Evolutionary conservation across 2,329 filamentous ascomycete species (phyloP).

Genomic region (Sordariomycetes sp.): DNA sequence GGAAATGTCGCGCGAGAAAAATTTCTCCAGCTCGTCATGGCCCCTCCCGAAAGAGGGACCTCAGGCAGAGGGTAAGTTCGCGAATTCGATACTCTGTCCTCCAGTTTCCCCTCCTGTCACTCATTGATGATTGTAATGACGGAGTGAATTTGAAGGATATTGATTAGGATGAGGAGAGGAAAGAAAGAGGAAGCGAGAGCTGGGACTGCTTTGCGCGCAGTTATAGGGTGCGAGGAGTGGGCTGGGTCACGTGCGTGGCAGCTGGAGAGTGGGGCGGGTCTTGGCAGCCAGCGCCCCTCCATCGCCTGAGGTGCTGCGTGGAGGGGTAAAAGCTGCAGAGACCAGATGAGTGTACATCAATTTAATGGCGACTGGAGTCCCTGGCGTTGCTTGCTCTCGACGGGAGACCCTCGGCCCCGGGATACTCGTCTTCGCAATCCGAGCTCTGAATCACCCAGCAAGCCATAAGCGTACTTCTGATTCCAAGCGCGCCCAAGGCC

Average conservation of each 20-base stretch:
- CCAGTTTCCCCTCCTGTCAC: slow-evolving; percentile 61
- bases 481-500: no score
- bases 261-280: no score
- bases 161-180: slow-evolving; percentile 15
- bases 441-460: no score
- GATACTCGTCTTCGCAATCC: no score
- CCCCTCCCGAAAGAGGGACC: slow-evolving; percentile 18
- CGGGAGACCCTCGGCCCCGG: no score
- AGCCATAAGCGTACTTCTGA: no score
- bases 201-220: not conserved
- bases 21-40: slow-evolving; percentile 20
- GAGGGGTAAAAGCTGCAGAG: no score
- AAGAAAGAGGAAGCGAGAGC: slow-evolving; percentile 8
- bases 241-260: not conserved
- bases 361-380: no score
- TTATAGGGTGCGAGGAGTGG: not conserved
- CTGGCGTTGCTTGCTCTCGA: no score
- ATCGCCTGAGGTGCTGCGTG: no score
- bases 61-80: slow-evolving; percentile 30
- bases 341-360: no score
- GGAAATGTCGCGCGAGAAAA: slow-evolving; percentile 17
- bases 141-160: slow-evolving; percentile 59
- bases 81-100: slow-evolving; percentile 43
- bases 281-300: no score
- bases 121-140: slow-evolving; percentile 36